Percentiles rank a stretch among this genome's conserved stretches.
Conservation (phyloP, 352 stramenopile genomes). For the Globisporangium carolinianum region DNA sequence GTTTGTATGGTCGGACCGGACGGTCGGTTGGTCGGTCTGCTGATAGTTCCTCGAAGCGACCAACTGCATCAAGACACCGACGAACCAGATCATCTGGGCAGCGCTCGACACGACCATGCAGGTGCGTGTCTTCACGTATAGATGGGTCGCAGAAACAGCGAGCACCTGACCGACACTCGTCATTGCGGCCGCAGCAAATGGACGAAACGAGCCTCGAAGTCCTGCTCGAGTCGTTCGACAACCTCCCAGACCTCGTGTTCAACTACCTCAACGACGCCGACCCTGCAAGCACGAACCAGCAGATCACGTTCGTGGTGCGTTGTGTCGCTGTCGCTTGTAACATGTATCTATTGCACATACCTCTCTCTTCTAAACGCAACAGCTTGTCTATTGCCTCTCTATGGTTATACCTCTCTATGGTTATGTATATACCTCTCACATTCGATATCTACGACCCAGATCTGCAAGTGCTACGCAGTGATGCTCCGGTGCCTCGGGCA, state of each 20-base stretch:
- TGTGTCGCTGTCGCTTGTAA: too few species aligned
- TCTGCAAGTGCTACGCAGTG: conserved; percentile 75
- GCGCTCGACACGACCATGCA: conserved; percentile 81
- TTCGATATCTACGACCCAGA: conserved; percentile 19
- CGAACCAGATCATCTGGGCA: conserved; percentile 69
- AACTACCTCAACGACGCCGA: conserved; percentile 78
- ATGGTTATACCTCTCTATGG: too few species aligned
- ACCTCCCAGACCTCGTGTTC: conserved; percentile 79
- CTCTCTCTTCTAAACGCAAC: not conserved
- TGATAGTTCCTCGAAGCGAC: conserved; percentile 58
- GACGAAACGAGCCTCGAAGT: conserved; percentile 68
- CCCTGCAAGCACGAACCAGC: conserved; percentile 48
- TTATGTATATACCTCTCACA: too few species aligned
- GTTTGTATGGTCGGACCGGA: too few species aligned
- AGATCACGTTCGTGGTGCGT: conserved; percentile 75
- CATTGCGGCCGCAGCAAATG: conserved; percentile 43
- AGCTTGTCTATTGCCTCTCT: too few species aligned
- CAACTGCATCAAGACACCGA: conserved; percentile 80
- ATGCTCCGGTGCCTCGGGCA: conserved; percentile 68
- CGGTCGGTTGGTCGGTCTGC: too few species aligned
- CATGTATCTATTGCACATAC: not conserved
- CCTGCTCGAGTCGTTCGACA: conserved; percentile 83
- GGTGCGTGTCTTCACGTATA: conserved; percentile 20
- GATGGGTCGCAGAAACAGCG: too few species aligned
- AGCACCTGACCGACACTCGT: too few species aligned